Percentiles rank a stretch among this genome's conserved stretches.
These are phyloP conservation scores for Fusarium duplospermum DNA, from an alignment of 2,329 filamentous ascomycete species.

Conservation along the genomic window DNA sequence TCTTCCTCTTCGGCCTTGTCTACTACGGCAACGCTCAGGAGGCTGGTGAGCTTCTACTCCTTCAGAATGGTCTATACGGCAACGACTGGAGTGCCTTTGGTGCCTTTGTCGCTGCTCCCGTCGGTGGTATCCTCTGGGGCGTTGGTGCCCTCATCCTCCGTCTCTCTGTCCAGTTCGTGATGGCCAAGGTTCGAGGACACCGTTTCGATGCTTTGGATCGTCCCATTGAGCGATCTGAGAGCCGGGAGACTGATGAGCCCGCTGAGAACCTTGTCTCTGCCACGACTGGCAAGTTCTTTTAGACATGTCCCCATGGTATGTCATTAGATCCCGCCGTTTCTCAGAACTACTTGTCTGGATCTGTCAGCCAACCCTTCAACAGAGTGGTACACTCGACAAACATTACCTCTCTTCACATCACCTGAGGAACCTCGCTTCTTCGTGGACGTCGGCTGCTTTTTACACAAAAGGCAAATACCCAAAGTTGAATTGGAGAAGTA, in stretches of 20 bases:
- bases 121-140: conserved; percentile 80
- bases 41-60: conserved; percentile 75
- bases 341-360: not conserved
- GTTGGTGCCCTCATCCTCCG: conserved; percentile 71
- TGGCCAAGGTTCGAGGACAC: conserved; percentile 67
- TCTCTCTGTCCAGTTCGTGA: conserved; percentile 67
- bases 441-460: not conserved
- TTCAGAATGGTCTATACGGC: conserved; percentile 79
- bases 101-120: conserved; percentile 82
- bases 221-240: conserved; percentile 49
- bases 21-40: conserved; percentile 76
- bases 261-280: conserved; percentile 42
- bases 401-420: not conserved
- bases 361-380: not conserved
- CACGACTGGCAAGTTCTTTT: conserved; percentile 68
- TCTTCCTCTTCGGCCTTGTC: conserved; percentile 83
- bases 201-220: conserved; percentile 76
- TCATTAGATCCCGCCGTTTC: conserved; percentile 13
- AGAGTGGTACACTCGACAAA: not conserved
- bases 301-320: conserved; percentile 27
- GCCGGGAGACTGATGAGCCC: conserved; percentile 46
- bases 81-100: conserved; percentile 87
- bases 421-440: not conserved
- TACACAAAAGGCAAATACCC: conserved; percentile 12
- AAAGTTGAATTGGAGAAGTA: conserved; percentile 38